Conservation (phyloP, 768 basidiomycete species). For the Phlegmacium glaucopus region DNA sequence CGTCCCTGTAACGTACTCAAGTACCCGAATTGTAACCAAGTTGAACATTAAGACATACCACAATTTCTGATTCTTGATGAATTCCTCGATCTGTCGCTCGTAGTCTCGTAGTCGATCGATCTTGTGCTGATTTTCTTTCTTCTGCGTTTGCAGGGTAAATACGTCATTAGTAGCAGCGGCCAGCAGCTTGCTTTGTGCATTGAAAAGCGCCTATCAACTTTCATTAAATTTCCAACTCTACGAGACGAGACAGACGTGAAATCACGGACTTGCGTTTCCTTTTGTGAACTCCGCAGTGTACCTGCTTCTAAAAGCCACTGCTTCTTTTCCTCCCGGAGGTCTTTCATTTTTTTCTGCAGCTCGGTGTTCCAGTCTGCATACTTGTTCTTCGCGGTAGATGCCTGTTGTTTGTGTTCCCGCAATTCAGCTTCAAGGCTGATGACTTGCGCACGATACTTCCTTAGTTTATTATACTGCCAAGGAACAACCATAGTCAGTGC, state of each 20-base stretch:
- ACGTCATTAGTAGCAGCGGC: slow-evolving; percentile 68
- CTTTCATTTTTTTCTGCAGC: slow-evolving; percentile 72
- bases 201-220: slow-evolving; percentile 55
- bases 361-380: slow-evolving; percentile 84
- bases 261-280: slow-evolving; percentile 57
- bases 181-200: slow-evolving; percentile 64
- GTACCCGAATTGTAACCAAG: not conserved
- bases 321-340: slow-evolving; percentile 77
- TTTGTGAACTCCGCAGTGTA: slow-evolving; percentile 62
- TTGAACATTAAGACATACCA: slow-evolving; percentile 50
- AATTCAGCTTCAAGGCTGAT: slow-evolving; percentile 65
- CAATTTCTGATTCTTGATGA: slow-evolving; percentile 68
- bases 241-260: not conserved
- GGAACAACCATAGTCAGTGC: not conserved
- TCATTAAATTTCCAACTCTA: not conserved
- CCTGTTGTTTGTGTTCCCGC: slow-evolving; percentile 69
- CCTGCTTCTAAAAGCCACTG: slow-evolving; percentile 71
- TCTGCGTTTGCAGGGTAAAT: slow-evolving; percentile 69
- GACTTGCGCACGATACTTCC: slow-evolving; percentile 71
- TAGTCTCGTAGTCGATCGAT: slow-evolving; percentile 80
- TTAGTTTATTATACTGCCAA: slow-evolving; percentile 73
- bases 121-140: slow-evolving; percentile 78
- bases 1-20: slow-evolving; percentile 50
- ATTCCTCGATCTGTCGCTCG: slow-evolving; percentile 82
- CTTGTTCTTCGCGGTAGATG: slow-evolving; percentile 69